Percentiles rank a stretch among this genome's conserved stretches.
phyloP scores from a whole-genome alignment of 208 protist species.

The Acanthamoeba royreba region DNA sequence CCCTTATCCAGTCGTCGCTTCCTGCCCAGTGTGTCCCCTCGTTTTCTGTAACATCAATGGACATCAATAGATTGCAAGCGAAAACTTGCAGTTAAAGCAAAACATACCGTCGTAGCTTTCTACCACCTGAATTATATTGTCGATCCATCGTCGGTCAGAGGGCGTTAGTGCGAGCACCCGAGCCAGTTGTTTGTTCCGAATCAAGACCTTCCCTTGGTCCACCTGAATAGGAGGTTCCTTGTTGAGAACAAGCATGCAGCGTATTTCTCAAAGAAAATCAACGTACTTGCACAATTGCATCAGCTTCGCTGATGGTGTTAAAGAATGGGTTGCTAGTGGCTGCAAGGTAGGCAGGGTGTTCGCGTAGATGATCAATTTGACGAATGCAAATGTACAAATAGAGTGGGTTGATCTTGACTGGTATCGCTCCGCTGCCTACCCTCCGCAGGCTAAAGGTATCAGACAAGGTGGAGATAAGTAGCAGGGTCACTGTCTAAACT shows the following conservation, averaged over 20 bases:
- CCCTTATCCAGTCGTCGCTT: slow-evolving; percentile 23
- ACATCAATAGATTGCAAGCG: neutral
- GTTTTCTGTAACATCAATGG: neutral
- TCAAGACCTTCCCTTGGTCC: neutral
- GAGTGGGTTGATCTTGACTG: neutral
- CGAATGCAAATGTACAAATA: slow-evolving; percentile 31
- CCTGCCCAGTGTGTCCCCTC: neutral
- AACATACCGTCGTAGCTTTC: neutral
- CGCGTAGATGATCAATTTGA: neutral
- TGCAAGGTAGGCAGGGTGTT: neutral
- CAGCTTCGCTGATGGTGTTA: neutral
- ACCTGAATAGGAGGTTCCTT: neutral
- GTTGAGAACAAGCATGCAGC: neutral
- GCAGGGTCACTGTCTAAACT: no score
- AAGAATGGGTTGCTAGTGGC: slow-evolving; percentile 24
- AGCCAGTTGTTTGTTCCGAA: neutral
- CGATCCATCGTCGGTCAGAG: neutral
- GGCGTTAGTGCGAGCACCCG: neutral
- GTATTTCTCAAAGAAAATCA: neutral
- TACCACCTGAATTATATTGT: neutral
- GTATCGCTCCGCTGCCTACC: neutral
- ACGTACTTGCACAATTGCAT: neutral
- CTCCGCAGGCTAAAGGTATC: neutral
- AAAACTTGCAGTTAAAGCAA: neutral
- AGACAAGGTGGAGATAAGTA: no score